Conservation (phyloP, 805 yeast species). For the Hanseniaspora nectarophila region DNA sequence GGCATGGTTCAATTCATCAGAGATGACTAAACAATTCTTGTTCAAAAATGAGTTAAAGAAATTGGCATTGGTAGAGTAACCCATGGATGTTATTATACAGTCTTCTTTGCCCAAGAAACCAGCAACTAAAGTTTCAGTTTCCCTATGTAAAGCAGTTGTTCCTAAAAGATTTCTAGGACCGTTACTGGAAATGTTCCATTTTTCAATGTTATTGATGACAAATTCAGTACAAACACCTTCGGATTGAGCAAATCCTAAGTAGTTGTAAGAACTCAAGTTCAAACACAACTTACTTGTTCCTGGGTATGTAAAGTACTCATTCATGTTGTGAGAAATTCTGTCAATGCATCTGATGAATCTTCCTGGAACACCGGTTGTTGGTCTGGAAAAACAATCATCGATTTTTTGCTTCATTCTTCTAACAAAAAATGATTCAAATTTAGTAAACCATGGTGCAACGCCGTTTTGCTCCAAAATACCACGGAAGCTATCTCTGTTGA, state of each 20-base stretch:
- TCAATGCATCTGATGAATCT: slow-evolving; percentile 74
- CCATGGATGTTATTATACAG: slow-evolving; percentile 78
- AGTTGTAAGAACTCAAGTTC: slow-evolving; percentile 82
- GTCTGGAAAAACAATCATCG: slow-evolving; percentile 90
- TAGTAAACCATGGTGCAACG: slow-evolving; percentile 89
- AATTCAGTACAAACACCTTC: slow-evolving; percentile 80
- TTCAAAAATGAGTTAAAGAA: slow-evolving; percentile 74
- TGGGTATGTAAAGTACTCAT: slow-evolving; percentile 54
- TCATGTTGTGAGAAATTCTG: slow-evolving; percentile 56
- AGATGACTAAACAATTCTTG: slow-evolving; percentile 76
- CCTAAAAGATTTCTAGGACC: slow-evolving; percentile 71
- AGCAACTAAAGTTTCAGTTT: slow-evolving; percentile 69
- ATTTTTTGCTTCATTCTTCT: slow-evolving; percentile 83
- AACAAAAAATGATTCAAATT: slow-evolving; percentile 85
- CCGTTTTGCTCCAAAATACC: slow-evolving; percentile 73
- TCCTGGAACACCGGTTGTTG: slow-evolving; percentile 97
- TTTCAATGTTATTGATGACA: slow-evolving; percentile 50
- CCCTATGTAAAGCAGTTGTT: slow-evolving; percentile 56
- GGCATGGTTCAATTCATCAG: slow-evolving; percentile 91
- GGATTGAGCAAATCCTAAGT: slow-evolving; percentile 93
- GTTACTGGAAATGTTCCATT: slow-evolving; percentile 65
- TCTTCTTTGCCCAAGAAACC: slow-evolving; percentile 84
- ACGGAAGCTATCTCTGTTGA: slow-evolving; percentile 51
- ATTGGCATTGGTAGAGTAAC: slow-evolving; percentile 90
- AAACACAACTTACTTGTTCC: slow-evolving; percentile 69